Evolutionary conservation across 768 basidiomycete genomes (phyloP).

Genomic region (Dentipellis fragilis): DNA sequence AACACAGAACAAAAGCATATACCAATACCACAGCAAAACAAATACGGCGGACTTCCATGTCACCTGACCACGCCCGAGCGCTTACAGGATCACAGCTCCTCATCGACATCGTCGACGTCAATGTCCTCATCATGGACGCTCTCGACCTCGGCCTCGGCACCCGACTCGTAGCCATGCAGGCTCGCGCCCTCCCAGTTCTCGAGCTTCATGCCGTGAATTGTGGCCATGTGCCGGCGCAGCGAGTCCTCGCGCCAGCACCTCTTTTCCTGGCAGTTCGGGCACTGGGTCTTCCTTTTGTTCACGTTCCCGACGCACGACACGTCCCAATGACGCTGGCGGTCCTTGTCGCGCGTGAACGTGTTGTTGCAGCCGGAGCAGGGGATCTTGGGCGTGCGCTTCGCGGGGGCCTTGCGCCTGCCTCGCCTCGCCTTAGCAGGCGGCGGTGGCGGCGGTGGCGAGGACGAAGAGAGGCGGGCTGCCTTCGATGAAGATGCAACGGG

Average conservation of each 20-base stretch:
- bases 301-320: slow-evolving; percentile 5
- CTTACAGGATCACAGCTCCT: background rate
- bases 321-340: slow-evolving; percentile 1
- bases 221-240: slow-evolving; percentile 9
- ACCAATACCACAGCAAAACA: too few species aligned
- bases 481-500: background rate
- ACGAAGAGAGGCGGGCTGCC: background rate
- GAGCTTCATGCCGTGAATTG: background rate
- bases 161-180: background rate
- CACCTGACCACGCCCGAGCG: too few species aligned
- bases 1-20: too few species aligned
- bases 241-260: slow-evolving; percentile 7
- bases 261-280: slow-evolving; percentile 3
- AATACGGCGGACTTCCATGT: too few species aligned
- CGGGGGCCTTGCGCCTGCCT: background rate
- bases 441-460: background rate
- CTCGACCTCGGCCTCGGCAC: background rate
- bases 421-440: background rate
- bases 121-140: background rate
- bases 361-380: slow-evolving; percentile 5
- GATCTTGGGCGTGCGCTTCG: background rate
- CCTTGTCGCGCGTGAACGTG: slow-evolving; percentile 7
- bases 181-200: too few species aligned
- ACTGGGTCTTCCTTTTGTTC: background rate
- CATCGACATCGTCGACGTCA: background rate